Base-by-base conservation (phyloP, 2,329 filamentous ascomycete species). In the Xylaria sp. region DNA sequence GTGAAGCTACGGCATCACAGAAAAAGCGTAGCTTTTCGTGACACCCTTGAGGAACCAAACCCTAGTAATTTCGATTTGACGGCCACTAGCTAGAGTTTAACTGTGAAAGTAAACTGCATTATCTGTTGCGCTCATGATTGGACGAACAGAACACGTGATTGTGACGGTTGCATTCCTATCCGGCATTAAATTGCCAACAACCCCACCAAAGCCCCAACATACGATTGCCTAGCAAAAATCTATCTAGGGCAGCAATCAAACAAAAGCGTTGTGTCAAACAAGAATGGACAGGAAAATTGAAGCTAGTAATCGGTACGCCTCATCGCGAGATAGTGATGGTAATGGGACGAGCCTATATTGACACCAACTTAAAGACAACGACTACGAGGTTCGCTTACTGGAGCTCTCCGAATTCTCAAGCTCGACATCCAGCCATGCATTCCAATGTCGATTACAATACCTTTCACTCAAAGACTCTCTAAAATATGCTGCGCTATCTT, bases 331-430 rank as follows among this genome's bases (percentile, higher is more conserved):
- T 34, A 30, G 30, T 20, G 9, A 34, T 9, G 10, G 25, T 25
- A 41, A 18, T 18, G 20, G 9, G 10, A 10, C 13, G 18, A 18
- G 9, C 30, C 25, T 56, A 39, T 56, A 56, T 25, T 32, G 20
- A 39, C 32, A 32, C 10, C 52, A 60, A 39, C 58, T 66, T 28
- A 66, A 66, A 41, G 48, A 61, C 12, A 25, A 30, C n/a, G 36
- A 66, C 18, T 60, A 60, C 20, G 63, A 66, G 28, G 50, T 66
- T 13, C 63, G 63, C 30, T 46, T 66, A 25, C 48, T 66, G n/a
- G 48, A 61, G 63, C 63, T 66, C 20, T 53, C 20, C 46, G 18
- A 57, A 39, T 32, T n/a, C 41, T 28, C 25, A n/a, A 32, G n/a
- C 56, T 23, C 34, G 15, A 34, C 6, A n/a, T 45, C 56, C 20